Conservation (phyloP, 352 stramenopile genomes). For the Plasmopara muralis region DNA sequence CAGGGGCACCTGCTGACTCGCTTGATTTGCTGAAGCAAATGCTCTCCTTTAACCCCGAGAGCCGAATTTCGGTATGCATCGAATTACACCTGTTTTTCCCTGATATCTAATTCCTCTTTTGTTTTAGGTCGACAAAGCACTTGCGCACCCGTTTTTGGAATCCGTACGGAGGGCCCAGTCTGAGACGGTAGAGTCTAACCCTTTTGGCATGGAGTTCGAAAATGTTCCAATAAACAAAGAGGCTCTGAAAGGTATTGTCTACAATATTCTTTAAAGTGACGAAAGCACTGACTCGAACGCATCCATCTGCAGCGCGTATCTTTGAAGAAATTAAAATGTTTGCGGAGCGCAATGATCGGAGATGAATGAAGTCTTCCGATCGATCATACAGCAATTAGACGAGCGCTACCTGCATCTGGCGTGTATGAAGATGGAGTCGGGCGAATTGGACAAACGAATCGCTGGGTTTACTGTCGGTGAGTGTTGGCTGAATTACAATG, state of each 20-base stretch:
- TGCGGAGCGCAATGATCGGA: slow-evolving; percentile 59
- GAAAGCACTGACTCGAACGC: too few relatives aligned
- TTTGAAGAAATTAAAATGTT: slow-evolving; percentile 87
- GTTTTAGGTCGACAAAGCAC: slow-evolving; percentile 67
- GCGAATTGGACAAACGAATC: slow-evolving; percentile 14
- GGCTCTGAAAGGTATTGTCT: slow-evolving; percentile 65
- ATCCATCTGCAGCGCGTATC: slow-evolving; percentile 47
- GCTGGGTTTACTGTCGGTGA: slow-evolving; percentile 16
- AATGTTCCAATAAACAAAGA: slow-evolving; percentile 82
- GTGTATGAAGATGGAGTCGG: slow-evolving; percentile 11
- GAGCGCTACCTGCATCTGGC: slow-evolving; percentile 7
- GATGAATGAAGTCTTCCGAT: slow-evolving; percentile 41
- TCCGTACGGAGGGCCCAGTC: slow-evolving; percentile 67
- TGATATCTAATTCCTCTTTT: slow-evolving; percentile 3
- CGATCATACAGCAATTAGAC: slow-evolving; percentile 18
- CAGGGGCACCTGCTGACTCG: slow-evolving; percentile 65
- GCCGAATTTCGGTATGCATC: slow-evolving; percentile 64
- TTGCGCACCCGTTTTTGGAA: slow-evolving; percentile 79
- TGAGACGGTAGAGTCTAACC: slow-evolving; percentile 62
- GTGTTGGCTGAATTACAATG: slow-evolving; percentile 28
- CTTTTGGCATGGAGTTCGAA: slow-evolving; percentile 87
- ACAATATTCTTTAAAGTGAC: neutral
- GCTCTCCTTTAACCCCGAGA: slow-evolving; percentile 75
- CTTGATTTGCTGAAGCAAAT: slow-evolving; percentile 84
- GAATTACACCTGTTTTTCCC: too few relatives aligned